Percentiles rank a stretch among this genome's conserved stretches.
Conservation (phyloP, 768 basidiomycete species). For the Trametes maxima region DNA sequence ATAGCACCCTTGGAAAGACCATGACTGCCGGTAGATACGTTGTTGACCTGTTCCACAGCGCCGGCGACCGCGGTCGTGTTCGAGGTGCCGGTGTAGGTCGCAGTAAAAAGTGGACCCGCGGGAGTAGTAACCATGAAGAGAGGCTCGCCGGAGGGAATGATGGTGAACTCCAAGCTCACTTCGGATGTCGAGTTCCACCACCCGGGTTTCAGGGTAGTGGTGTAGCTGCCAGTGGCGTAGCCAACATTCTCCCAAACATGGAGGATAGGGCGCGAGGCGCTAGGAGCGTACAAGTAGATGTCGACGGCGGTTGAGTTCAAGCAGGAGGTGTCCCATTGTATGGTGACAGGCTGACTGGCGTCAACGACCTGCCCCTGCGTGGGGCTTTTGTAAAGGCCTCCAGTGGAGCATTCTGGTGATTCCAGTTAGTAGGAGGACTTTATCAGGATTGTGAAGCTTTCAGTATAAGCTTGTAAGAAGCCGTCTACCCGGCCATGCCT, state of each 20-base stretch:
- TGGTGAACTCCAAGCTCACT: conserved; percentile 57
- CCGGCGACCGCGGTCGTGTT: conserved; percentile 36
- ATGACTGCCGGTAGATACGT: conserved; percentile 33
- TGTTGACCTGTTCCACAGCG: conserved; percentile 41
- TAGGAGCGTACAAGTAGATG: conserved; percentile 67
- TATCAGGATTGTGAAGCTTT: neutral
- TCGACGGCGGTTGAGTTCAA: conserved; percentile 53
- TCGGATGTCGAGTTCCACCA: conserved; percentile 70
- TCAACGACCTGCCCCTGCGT: conserved; percentile 48
- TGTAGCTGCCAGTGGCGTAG: conserved; percentile 50
- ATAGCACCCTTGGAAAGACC: conserved; percentile 54
- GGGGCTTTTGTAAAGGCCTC: conserved; percentile 65
- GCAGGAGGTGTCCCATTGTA: conserved; percentile 70
- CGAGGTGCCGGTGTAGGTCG: conserved; percentile 52
- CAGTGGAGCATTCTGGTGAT: conserved; percentile 50
- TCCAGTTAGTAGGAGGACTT: neutral
- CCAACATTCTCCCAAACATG: conserved; percentile 61
- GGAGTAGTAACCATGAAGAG: conserved; percentile 56
- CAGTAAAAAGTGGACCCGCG: conserved; percentile 70
- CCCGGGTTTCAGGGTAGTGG: conserved; percentile 52
- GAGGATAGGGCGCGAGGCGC: conserved; percentile 43
- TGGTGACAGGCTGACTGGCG: conserved; percentile 50
- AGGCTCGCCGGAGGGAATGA: conserved; percentile 52
- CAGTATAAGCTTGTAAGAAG: no score
- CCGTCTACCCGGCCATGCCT: no score